Evolutionary conservation across 345 rosid genomes (phyloP).

Genomic region (Kandelia obovata): DNA sequence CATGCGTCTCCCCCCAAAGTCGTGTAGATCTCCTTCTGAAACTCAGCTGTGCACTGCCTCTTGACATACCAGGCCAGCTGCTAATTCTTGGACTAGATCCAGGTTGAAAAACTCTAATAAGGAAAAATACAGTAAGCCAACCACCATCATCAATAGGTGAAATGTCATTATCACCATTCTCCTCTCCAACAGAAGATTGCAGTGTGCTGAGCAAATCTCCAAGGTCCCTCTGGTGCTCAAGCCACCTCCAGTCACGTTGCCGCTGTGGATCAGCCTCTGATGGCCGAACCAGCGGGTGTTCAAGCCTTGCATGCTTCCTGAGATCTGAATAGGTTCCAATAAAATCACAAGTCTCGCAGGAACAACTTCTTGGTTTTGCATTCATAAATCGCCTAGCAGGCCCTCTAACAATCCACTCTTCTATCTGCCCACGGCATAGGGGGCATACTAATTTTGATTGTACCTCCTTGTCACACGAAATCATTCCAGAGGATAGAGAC

Average conservation of each 20-base stretch:
- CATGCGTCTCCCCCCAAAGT: constrained; percentile 82
- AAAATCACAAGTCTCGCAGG: constrained; percentile 76
- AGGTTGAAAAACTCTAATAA: constrained; percentile 75
- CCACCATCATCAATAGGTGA: constrained; percentile 65
- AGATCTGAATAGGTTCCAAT: constrained; percentile 74
- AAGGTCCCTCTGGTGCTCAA: constrained; percentile 92
- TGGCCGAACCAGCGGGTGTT: constrained; percentile 82
- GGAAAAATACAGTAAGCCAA: constrained; percentile 83
- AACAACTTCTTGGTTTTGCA: constrained; percentile 77
- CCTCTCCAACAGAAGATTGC: constrained; percentile 80
- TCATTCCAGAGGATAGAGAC: constrained; percentile 11
- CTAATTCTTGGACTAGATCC: constrained; percentile 67
- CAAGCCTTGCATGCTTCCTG: constrained; percentile 86
- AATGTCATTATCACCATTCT: constrained; percentile 48
- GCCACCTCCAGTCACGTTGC: constrained; percentile 86
- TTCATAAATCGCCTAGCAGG: constrained; percentile 81
- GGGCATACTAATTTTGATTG: constrained; percentile 67
- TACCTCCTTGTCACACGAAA: constrained; percentile 35
- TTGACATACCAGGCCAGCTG: constrained; percentile 70
- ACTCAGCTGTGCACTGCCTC: constrained; percentile 61
- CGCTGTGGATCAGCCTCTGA: constrained; percentile 88
- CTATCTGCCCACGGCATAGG: constrained; percentile 81
- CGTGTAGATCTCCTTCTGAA: constrained; percentile 64
- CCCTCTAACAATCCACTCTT: constrained; percentile 71
- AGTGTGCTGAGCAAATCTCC: constrained; percentile 94